These are phyloP conservation scores for Populus hybrid DNA, from an alignment of 441 rosid species.

Conservation along the genomic window DNA sequence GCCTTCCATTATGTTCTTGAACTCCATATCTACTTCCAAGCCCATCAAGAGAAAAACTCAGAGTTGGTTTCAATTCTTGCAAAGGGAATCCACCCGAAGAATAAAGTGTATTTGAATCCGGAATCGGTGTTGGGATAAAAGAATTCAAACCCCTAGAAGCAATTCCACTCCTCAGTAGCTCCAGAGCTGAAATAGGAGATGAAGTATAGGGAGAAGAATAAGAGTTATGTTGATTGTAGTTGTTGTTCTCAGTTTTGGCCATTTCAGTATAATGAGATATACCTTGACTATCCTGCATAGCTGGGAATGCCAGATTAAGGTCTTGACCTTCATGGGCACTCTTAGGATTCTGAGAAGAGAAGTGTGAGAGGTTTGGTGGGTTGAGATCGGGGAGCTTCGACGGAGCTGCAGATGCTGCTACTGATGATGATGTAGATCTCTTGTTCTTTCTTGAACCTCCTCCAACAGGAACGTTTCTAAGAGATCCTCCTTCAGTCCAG, in stretches of 20 bases:
- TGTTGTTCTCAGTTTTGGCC: slow-evolving; percentile 38
- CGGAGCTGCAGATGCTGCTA: slow-evolving; percentile 24
- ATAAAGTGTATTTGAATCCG: slow-evolving; percentile 45
- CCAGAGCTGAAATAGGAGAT: slow-evolving; percentile 56
- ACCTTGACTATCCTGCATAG: slow-evolving; percentile 43
- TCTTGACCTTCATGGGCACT: slow-evolving; percentile 49
- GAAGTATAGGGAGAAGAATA: slow-evolving; percentile 35
- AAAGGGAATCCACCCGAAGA: slow-evolving; percentile 58
- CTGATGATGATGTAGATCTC: slow-evolving; percentile 36
- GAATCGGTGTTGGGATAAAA: slow-evolving; percentile 47
- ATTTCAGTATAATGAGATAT: slow-evolving; percentile 40
- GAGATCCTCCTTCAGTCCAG: too few species aligned
- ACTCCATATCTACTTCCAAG: slow-evolving; percentile 46
- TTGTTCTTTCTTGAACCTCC: too few species aligned
- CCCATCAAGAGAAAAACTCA: slow-evolving; percentile 52
- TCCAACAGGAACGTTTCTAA: too few species aligned
- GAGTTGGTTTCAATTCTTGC: slow-evolving; percentile 62
- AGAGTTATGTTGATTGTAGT: slow-evolving; percentile 24
- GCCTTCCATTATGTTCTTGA: slow-evolving; percentile 51
- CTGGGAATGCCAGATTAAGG: slow-evolving; percentile 66
- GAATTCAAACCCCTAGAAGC: slow-evolving; percentile 39
- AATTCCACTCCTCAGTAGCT: slow-evolving; percentile 56
- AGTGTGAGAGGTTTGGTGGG: slow-evolving; percentile 52
- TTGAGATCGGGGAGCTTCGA: slow-evolving; percentile 65
- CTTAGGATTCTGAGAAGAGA: slow-evolving; percentile 57